Conservation (phyloP, 805 yeast species). For the Saccharomycopsis schoenii region DNA sequence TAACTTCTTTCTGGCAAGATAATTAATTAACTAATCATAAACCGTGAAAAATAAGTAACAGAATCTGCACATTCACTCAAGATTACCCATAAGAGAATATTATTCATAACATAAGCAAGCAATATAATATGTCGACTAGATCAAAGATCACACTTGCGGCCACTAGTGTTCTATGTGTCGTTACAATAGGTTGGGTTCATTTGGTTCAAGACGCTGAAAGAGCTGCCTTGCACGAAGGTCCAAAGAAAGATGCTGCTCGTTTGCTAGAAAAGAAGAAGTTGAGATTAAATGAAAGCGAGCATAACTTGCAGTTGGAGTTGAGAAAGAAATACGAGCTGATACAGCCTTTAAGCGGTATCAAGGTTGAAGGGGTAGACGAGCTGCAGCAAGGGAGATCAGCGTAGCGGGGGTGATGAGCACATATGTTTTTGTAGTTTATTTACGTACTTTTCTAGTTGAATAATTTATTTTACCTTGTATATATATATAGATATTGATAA, state of each 20-base stretch:
- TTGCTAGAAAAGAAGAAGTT: slow-evolving; percentile 42
- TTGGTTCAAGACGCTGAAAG: slow-evolving; percentile 60
- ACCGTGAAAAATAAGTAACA: too few species aligned
- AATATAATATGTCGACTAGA: slow-evolving; percentile 57
- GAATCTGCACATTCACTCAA: too few species aligned
- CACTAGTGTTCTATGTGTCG: slow-evolving; percentile 44
- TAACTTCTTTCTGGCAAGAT: too few species aligned
- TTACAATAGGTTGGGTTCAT: slow-evolving; percentile 60
- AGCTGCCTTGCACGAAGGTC: slow-evolving; percentile 69
- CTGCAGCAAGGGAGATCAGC: neutral
- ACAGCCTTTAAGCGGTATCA: slow-evolving; percentile 53
- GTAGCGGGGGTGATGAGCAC: neutral
- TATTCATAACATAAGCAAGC: neutral
- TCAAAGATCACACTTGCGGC: slow-evolving; percentile 64
- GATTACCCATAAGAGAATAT: too few species aligned
- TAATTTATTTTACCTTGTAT: neutral
- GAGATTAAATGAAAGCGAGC: slow-evolving; percentile 49
- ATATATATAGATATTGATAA: too few species aligned
- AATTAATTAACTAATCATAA: too few species aligned
- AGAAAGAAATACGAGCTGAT: slow-evolving; percentile 43
- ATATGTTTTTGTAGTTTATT: too few species aligned
- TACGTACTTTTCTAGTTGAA: too few species aligned
- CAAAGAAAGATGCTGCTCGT: slow-evolving; percentile 71
- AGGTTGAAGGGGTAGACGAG: slow-evolving; percentile 1
- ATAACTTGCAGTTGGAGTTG: slow-evolving; percentile 52